Conservation (phyloP, 1,284 basidiomycete species). For the Naganishia sp. region DNA sequence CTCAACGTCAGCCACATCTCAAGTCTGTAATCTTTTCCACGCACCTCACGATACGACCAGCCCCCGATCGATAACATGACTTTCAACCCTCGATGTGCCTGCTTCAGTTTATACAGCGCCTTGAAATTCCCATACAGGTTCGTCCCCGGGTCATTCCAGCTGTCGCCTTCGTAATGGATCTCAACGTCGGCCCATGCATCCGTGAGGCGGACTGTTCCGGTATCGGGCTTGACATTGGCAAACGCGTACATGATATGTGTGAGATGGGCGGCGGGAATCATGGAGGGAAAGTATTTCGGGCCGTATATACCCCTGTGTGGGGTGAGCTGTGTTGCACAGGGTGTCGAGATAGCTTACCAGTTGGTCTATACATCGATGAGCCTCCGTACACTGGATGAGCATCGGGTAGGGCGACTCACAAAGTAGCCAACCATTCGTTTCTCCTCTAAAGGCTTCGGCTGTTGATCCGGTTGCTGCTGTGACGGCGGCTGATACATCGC, state of each 20-base stretch:
- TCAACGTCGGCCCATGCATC: conserved; percentile 81
- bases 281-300: conserved; percentile 71
- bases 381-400: no score
- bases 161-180: conserved; percentile 69
- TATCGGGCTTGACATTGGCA: conserved; percentile 70
- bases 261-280: conserved; percentile 67
- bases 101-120: conserved; percentile 79
- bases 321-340: no score
- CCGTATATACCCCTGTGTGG: conserved; percentile 85
- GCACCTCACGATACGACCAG: conserved; percentile 66
- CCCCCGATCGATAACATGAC: conserved; percentile 77
- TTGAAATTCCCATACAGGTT: conserved; percentile 86
- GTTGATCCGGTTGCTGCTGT: not conserved
- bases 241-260: conserved; percentile 90
- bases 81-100: conserved; percentile 73
- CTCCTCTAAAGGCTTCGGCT: not conserved
- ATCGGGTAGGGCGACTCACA: not conserved
- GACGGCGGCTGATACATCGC: no score
- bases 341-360: no score
- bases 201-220: conserved; percentile 69
- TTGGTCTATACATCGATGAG: conserved; percentile 1
- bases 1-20: conserved; percentile 44
- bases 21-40: conserved; percentile 44
- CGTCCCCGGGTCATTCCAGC: conserved; percentile 80
- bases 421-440: conserved; percentile 25